These are phyloP conservation scores for Ensete glaucum DNA, from an alignment of 176 grass and related monocot genomes.

Conservation along the genomic window DNA sequence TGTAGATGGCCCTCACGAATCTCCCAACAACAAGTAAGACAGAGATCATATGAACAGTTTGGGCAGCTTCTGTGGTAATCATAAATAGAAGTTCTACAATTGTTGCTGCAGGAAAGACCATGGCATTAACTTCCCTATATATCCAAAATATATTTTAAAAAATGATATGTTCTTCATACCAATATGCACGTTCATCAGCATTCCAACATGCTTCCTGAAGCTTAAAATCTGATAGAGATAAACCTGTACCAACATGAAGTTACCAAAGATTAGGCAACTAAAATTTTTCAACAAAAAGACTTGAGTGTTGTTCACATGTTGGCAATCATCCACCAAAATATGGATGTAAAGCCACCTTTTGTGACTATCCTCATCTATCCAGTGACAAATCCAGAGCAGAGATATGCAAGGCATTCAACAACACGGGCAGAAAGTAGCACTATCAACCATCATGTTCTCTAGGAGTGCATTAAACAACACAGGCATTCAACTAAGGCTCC, in stretches of 20 bases:
- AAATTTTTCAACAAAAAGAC: not conserved
- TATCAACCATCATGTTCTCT: not conserved
- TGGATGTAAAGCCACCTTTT: not conserved
- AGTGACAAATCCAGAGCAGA: not conserved
- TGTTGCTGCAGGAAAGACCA: conserved; percentile 8
- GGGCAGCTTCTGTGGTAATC: conserved; percentile 16
- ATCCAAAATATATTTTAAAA: not conserved
- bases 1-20: conserved; percentile 1
- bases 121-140: not conserved
- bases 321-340: not conserved
- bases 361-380: not conserved
- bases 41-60: conserved; percentile 15
- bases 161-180: not conserved
- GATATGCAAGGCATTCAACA: not conserved
- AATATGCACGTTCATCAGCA: not conserved
- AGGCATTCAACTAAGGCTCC: not conserved
- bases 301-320: not conserved
- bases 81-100: conserved; percentile 9
- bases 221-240: not conserved
- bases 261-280: not conserved
- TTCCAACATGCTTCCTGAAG: not conserved
- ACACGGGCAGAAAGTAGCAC: not conserved
- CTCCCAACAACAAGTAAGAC: conserved; percentile 8
- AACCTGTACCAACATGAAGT: not conserved
- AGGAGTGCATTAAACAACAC: not conserved